Evolutionary conservation across 208 protist genomes (phyloP).

Genomic region (Trypanosoma scelopori): DNA sequence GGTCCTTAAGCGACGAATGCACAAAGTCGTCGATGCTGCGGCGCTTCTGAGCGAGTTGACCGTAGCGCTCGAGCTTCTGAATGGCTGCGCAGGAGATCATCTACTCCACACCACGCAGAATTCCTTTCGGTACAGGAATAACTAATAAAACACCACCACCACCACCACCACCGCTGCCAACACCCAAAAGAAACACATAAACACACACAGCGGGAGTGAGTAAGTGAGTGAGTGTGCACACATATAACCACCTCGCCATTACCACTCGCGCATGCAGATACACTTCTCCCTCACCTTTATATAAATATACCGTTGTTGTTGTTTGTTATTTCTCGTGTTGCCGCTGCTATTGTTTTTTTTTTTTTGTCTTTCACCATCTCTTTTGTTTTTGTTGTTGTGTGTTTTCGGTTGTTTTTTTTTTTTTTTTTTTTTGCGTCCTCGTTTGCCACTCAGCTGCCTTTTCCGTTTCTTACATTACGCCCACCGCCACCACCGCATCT

Average conservation of each 20-base stretch:
- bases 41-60: slow-evolving; percentile 76
- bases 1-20: slow-evolving; percentile 64
- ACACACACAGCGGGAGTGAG: too few species aligned
- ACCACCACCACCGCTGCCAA: too few species aligned
- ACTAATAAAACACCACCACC: background rate
- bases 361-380: background rate
- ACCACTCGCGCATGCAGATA: too few species aligned
- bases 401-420: slow-evolving; percentile 4
- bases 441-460: background rate
- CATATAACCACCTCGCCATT: too few species aligned
- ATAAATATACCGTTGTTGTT: too few species aligned
- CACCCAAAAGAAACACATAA: too few species aligned
- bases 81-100: slow-evolving; percentile 86
- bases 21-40: slow-evolving; percentile 73
- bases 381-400: slow-evolving; percentile 4
- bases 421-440: slow-evolving; percentile 1
- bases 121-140: background rate
- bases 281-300: too few species aligned
- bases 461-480: slow-evolving; percentile 5
- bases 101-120: too few species aligned
- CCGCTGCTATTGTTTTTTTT: slow-evolving; percentile 10
- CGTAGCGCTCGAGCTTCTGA: slow-evolving; percentile 89
- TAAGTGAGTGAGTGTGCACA: too few species aligned
- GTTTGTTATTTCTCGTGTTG: too few species aligned
- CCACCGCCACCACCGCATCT: slow-evolving; percentile 3